Conservation (phyloP, 257 asterid genomes). For the Nicotiana tabacum region DNA sequence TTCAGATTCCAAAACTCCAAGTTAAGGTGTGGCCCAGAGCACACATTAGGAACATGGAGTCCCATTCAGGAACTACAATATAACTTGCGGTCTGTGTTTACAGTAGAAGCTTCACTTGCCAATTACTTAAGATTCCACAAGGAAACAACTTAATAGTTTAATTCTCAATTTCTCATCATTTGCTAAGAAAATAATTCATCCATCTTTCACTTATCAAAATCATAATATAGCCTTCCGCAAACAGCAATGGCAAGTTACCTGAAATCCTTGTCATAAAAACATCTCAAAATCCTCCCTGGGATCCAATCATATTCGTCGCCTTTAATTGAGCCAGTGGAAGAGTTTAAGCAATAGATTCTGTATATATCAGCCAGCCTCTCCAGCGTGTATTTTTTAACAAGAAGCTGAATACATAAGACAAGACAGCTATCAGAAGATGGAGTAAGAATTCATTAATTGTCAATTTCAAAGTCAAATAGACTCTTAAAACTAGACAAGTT, state of each 20-base stretch:
- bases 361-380: slow-evolving; percentile 89
- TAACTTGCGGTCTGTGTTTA: background rate
- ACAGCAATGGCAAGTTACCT: slow-evolving; percentile 43
- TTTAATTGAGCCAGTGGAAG: slow-evolving; percentile 31
- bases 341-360: slow-evolving; percentile 57
- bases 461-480: slow-evolving; percentile 4
- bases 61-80: slow-evolving; percentile 5
- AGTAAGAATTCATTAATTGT: slow-evolving; percentile 12
- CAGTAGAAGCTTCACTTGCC: background rate
- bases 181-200: background rate
- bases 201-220: slow-evolving; percentile 3
- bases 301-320: slow-evolving; percentile 76
- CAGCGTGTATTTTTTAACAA: slow-evolving; percentile 82
- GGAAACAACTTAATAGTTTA: background rate
- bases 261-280: slow-evolving; percentile 97
- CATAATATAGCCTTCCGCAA: slow-evolving; percentile 6
- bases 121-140: background rate
- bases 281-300: slow-evolving; percentile 82
- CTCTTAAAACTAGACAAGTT: background rate
- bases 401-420: slow-evolving; percentile 44
- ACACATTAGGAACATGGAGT: background rate
- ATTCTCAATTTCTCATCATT: background rate
- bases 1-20: background rate
- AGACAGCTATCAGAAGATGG: slow-evolving; percentile 11
- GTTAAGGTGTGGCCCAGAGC: background rate